Evolutionary conservation across 352 stramenopile genomes (phyloP), one percentile per base, ranked within the genome.

Genomic region (Pythium vanterpoolii): DNA sequence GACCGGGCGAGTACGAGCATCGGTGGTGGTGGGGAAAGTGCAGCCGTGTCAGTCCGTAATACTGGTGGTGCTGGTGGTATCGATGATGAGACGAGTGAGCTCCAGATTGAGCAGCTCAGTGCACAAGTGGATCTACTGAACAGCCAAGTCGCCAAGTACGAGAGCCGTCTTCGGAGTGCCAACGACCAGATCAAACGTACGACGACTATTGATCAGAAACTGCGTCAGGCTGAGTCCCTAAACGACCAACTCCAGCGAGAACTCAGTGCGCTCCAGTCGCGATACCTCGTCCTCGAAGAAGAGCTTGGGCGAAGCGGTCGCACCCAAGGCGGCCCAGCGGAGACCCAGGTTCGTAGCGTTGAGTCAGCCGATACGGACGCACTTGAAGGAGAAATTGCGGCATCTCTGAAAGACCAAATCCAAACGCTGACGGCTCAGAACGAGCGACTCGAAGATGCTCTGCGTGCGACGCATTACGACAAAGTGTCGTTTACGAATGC

Each of bases 401-500:
- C 39, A 3, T 47, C 59, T n/a, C 48, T 92, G 6, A 76, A 78
- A 33, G 72, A 88, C 31, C 83, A 90, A 55, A 50, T 91, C 4
- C 55, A 69, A n/a, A 74, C 64, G 5, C 50, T 91, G 49, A 71
- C 70, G 21, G 61, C 64, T 5, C 79, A 89, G 55, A 86, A 85
- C 54, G 69, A 83, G 30, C 67, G 77, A 13, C 77, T 94, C 23
- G 85, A 92, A 68, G 79, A 92, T 40, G 76, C 85, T 5, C 72
- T 91, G 33, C 80, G 80, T 4, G 76, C 76, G 1, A 87, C 76
- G 33, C 82, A 91, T 23, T 91, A 94, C 66, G 85, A 94, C 57
- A 94, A 92, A 42, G 76, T 90, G 1, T 88, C 82, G 51, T 94
- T 89, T 58, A 90, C 85, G 30, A 90, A 92, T 43, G 79, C 82